Conservation (phyloP, 2,329 filamentous ascomycete species). For the Penicillium sp. region DNA sequence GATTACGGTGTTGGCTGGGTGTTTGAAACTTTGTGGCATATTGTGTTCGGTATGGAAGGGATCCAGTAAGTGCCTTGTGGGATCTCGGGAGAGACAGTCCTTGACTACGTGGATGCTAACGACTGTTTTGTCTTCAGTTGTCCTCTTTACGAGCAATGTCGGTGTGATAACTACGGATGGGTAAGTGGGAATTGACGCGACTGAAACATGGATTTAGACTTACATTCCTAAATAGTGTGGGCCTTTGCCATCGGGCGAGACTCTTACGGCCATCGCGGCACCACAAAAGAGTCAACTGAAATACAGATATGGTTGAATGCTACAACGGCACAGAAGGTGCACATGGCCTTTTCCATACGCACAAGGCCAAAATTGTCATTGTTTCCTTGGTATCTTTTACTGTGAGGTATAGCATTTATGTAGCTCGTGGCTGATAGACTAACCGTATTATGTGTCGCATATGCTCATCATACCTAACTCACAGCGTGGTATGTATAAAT, state of each 20-base stretch:
- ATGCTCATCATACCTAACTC: no score
- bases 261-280: background rate
- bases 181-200: background rate
- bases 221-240: background rate
- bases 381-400: background rate
- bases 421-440: background rate
- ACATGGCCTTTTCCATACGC: background rate
- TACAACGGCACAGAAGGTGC: no score
- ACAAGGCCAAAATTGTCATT: background rate
- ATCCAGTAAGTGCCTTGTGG: constrained; percentile 10
- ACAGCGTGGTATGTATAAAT: no score
- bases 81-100: no score
- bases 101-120: background rate
- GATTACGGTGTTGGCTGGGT: constrained; percentile 17
- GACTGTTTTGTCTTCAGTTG: background rate
- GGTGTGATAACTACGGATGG: constrained; percentile 7
- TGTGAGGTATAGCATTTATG: background rate
- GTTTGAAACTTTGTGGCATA: constrained; percentile 22
- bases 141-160: constrained; percentile 3
- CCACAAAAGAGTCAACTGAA: background rate
- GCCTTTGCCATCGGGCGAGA: background rate
- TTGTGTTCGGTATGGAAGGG: constrained; percentile 16
- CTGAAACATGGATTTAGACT: background rate
- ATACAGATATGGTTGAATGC: background rate
- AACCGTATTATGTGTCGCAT: background rate